Base-by-base conservation (phyloP, 2,329 filamentous ascomycete genomes). In the Apiospora rasikravindrae region DNA sequence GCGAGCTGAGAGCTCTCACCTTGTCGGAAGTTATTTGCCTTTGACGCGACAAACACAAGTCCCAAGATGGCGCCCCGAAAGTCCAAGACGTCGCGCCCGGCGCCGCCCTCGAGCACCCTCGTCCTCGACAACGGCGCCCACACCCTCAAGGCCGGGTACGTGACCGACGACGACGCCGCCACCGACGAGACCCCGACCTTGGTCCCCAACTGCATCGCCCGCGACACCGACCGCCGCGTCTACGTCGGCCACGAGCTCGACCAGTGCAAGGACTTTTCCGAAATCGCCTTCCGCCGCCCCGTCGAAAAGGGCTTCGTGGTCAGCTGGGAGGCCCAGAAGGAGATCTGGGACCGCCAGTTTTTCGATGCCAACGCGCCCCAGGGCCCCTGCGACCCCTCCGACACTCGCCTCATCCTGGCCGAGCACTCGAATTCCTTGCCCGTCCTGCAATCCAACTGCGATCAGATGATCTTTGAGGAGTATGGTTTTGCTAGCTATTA, bases 381-480 rank as follows among this genome's bases (percentile, higher is more conserved):
- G 76, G 45, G 45, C 5, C 88, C 86, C 77, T 94, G 93, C 81
- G 92, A 97, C 76, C 94, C 96, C 0, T 85, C 88, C 70, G 92
- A 96, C 71, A 96, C 94, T n/a, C 92, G 94, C 67, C 84, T 99
- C 72, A 84, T 99, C 4, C 87, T 98, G 69, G 91, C 93, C 1
- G 96, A 99, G 82, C 93, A 94, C 66, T 92, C 95, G 4, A 98
- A 97, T 82, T 91, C 92, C 4, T 87, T 97, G 71, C 91, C 92
- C 0, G 90, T 91, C 16, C 84, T 99, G 74, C 95, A 98, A 82
- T 90, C 92, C 51, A 96, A 98, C 80, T 95, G 94, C 77, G 96
- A 99, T 79, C 96, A 99, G 84, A 94, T 99, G 79, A 90, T 98
- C 1, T 98, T 99, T 85, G 96, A 99, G 80, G 95, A 98, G 80